Evolutionary conservation across 257 asterid genomes (phyloP), one percentile per base, ranked within the genome.

Genomic region (Jacaranda copaia): DNA sequence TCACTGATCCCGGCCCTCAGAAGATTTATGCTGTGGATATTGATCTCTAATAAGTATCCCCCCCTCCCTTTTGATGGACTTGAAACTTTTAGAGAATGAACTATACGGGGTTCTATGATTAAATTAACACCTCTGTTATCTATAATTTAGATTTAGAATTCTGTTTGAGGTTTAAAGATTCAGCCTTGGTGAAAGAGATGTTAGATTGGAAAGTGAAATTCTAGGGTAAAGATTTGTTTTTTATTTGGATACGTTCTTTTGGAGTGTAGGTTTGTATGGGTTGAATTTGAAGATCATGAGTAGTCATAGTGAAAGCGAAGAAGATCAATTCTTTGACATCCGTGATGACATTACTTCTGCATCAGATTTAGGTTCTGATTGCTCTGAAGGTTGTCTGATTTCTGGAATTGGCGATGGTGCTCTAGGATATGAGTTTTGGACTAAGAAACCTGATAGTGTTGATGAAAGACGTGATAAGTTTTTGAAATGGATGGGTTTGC

Each of bases 391-490:
- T 2, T 59, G 65, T 56, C 57, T 79, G 72, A 78, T 74, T 79
- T 62, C 87, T 43, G 83, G 62, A 70, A 51, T 66, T 51, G 80
- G 63, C 4, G 80, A 83, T 43, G 46, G 73, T 63, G 87, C 76
- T 74, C 75, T 81, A 55, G 87, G 83, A 36, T 91, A 89, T 65
- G 94, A 87, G 15, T 77, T 86, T 70, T 91, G 93, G 94, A 84
- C 81, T 13, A 81, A 77, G 77, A 77, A 79, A 20, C 89, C 85
- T 0, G 88, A 79, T 43, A 83, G 89, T 77, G 87, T 89, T 10
- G 72, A 72, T 38, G 90, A 80, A 38, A 87, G 96, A 32, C 91
- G 96, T 20, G 80, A 35, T 48, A 86, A 79, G 69, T 89, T 91
- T 72, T 78, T 89, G 73, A 85, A 84, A 9, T 77, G 85, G 92